Conservation (phyloP, 2,329 filamentous ascomycete species). For the Fusarium bulbicola region DNA sequence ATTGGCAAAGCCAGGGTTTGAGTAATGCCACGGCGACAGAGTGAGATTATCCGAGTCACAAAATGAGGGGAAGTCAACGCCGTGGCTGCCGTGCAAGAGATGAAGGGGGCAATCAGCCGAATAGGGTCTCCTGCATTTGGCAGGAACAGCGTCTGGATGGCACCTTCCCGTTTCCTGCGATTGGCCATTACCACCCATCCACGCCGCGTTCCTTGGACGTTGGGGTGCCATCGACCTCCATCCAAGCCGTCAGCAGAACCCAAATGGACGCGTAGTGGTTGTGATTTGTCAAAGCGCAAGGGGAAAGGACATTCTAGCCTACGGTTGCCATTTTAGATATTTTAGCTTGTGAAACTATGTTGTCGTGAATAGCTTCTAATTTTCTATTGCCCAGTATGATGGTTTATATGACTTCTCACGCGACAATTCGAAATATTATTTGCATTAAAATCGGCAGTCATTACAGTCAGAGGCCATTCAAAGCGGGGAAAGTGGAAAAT, state of each 20-base stretch:
- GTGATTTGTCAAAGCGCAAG: constrained; percentile 36
- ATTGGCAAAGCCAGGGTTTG: constrained; percentile 24
- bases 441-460: constrained; percentile 32
- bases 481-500: constrained; percentile 40
- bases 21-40: constrained; percentile 25
- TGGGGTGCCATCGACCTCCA: constrained; percentile 11
- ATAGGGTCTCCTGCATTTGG: constrained; percentile 35
- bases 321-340: neutral
- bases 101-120: constrained; percentile 36
- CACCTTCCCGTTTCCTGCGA: constrained; percentile 29
- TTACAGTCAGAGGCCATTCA: constrained; percentile 7
- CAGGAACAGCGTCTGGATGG: constrained; percentile 32
- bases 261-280: constrained; percentile 20
- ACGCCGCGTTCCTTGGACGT: constrained; percentile 20
- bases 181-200: constrained; percentile 28
- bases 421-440: constrained; percentile 13
- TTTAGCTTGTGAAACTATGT: neutral
- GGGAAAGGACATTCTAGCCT: constrained; percentile 13
- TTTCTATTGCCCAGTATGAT: neutral
- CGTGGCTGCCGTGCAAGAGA: constrained; percentile 29
- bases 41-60: constrained; percentile 34
- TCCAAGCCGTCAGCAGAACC: constrained; percentile 30
- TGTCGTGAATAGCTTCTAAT: neutral
- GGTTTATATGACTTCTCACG: neutral
- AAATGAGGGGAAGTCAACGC: constrained; percentile 36